Percentiles rank a stretch among this genome's conserved stretches.
Conservation (phyloP, 345 rosid genomes). For the Heritiera littoralis region DNA sequence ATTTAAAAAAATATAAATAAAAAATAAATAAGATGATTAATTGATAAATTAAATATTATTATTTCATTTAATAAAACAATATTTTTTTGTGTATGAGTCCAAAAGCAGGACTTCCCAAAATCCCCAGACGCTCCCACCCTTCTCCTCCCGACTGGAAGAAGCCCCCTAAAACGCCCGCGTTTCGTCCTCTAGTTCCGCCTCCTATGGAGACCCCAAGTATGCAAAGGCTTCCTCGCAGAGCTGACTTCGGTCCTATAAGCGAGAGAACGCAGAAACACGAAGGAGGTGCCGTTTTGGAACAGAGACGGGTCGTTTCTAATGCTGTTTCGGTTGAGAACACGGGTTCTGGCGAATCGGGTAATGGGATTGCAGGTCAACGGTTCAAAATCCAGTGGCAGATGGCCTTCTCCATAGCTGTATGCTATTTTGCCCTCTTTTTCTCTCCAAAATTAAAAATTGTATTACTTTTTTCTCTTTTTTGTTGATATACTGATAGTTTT, state of each 20-base stretch:
- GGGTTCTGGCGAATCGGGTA: constrained; percentile 5
- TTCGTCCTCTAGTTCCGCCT: constrained; percentile 24
- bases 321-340: constrained; percentile 24
- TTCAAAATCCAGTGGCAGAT: constrained; percentile 45
- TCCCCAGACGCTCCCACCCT: constrained; percentile 32
- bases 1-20: too few relatives aligned
- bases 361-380: constrained; percentile 27
- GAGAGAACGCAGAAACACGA: constrained; percentile 25
- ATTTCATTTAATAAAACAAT: too few relatives aligned
- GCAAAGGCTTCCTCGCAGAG: constrained; percentile 37
- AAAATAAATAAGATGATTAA: too few relatives aligned
- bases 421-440: background rate
- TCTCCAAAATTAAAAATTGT: background rate
- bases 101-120: constrained; percentile 8
- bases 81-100: too few relatives aligned
- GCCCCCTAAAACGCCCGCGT: constrained; percentile 28
- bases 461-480: background rate
- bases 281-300: constrained; percentile 17
- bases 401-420: constrained; percentile 45
- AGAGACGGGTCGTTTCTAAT: constrained; percentile 15
- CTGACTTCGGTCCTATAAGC: constrained; percentile 25
- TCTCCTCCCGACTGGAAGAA: constrained; percentile 24
- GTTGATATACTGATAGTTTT: background rate
- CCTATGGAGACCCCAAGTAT: constrained; percentile 30
- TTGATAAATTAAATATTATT: too few relatives aligned